phyloP scores from a whole-genome alignment of 1,284 basidiomycete species.

The Leccinum glutinopallens region DNA sequence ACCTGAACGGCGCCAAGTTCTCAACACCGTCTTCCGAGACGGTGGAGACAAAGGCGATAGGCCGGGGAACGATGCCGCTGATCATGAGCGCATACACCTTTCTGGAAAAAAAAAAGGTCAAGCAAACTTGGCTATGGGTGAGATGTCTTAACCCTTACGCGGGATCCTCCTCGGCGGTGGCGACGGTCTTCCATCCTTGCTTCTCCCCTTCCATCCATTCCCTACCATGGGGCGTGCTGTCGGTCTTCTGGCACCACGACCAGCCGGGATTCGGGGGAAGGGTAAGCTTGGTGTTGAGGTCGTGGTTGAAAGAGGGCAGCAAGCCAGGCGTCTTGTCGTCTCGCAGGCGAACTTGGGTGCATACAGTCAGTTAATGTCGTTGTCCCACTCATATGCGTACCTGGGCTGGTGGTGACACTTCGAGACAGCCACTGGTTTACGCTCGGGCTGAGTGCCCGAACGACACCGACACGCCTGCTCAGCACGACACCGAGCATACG shows the following conservation, averaged over 20 bases:
- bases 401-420: slow-evolving; percentile 1
- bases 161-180: slow-evolving; percentile 49
- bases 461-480: too few relatives aligned
- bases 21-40: too few relatives aligned
- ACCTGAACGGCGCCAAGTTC: too few relatives aligned
- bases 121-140: too few relatives aligned
- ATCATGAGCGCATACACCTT: too few relatives aligned
- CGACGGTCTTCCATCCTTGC: slow-evolving; percentile 59
- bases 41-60: too few relatives aligned
- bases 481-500: not conserved
- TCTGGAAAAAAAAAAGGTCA: too few relatives aligned
- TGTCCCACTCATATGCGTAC: not conserved
- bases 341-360: not conserved
- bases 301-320: slow-evolving; percentile 33
- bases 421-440: not conserved
- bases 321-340: slow-evolving; percentile 23
- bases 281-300: slow-evolving; percentile 31
- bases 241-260: slow-evolving; percentile 54
- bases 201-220: slow-evolving; percentile 54
- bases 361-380: not conserved
- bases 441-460: not conserved
- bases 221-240: slow-evolving; percentile 48
- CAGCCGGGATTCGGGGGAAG: slow-evolving; percentile 55
- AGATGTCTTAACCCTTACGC: slow-evolving; percentile 34
- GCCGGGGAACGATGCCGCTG: too few relatives aligned